Base-by-base conservation (phyloP, 768 basidiomycete species). In the Leccinum aurantiacum region DNA sequence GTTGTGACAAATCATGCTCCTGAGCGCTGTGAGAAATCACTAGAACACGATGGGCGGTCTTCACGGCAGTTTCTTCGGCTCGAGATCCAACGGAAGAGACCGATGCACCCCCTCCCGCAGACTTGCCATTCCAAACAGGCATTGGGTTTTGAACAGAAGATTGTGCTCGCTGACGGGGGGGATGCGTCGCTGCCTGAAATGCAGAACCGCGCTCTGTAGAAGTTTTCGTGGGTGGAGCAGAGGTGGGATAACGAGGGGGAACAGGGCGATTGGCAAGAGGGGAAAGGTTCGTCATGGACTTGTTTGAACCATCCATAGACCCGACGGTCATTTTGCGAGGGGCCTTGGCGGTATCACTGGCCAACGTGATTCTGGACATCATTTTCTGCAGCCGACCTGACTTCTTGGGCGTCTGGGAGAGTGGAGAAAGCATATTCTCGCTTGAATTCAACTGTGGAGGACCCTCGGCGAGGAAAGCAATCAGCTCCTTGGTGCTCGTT, bases 321-420 rank as follows among this genome's bases (percentile, higher is more conserved):
- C 62, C 64, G 48, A 67, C 50, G 24, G 68, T 74, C 65, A 71
- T 69, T 62, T 71, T 76, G 51, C 74, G 80, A 61, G 72, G 72
- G 35, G 65, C 60, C 48, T 65, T 71, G 17, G 60, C 60, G 50
- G 65, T 69, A 49, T 72, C 75, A 54, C 70, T 58, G 19, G 81
- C 80, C 62, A 84, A 76, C 38, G 84, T 87, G 27, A 93, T 77
- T 65, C 85, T 88, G 19, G 91, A 92, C 66, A 95, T 89, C 86
- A 95, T 92, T 63, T 86, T 83, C 72, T 89, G 88, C 60, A 94
- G 75, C 25, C 90, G 82, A 52, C 84, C 84, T 57, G 79, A 80
- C 72, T 85, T 85, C 66, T 73, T 76, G 59, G 62, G 68, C 60
- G 69, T 63, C 9, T 53, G 4, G 14, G 65, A 60, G 13, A 67